Percentiles rank a stretch among this genome's conserved stretches.
phyloP scores from a whole-genome alignment of 768 basidiomycete genomes.

The Austroboletus eburneus region DNA sequence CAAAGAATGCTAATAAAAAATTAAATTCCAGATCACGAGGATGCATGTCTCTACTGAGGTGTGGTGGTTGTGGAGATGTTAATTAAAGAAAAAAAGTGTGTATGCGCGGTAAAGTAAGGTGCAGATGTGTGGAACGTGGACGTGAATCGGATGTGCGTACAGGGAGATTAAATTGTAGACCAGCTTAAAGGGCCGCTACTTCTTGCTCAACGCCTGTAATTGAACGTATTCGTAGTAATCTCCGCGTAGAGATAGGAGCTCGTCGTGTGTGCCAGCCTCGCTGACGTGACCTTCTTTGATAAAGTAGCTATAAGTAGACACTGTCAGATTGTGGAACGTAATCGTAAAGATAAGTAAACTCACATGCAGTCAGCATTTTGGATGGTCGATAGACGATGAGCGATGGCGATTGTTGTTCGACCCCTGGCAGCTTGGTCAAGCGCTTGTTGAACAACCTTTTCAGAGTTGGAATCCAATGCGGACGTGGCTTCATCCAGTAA shows the following conservation, averaged over 20 bases:
- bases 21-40: too few relatives aligned
- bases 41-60: too few relatives aligned
- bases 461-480: slow-evolving; percentile 85
- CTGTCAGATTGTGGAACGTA: slow-evolving; percentile 1
- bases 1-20: too few relatives aligned
- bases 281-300: slow-evolving; percentile 83
- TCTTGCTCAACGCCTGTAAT: too few relatives aligned
- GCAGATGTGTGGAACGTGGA: too few relatives aligned
- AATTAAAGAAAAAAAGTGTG: too few relatives aligned
- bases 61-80: too few relatives aligned
- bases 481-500: slow-evolving; percentile 91
- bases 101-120: too few relatives aligned
- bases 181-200: too few relatives aligned
- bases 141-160: too few relatives aligned
- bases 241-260: slow-evolving; percentile 60
- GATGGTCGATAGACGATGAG: slow-evolving; percentile 90
- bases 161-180: too few relatives aligned
- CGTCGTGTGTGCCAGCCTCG: slow-evolving; percentile 86
- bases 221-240: slow-evolving; percentile 88
- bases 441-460: slow-evolving; percentile 93
- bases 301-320: slow-evolving; percentile 61
- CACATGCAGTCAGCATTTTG: slow-evolving; percentile 90
- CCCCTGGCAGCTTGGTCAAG: slow-evolving; percentile 90
- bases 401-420: slow-evolving; percentile 92
- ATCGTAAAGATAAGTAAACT: slow-evolving; percentile 26